Conservation (phyloP, 2,329 filamentous ascomycete genomes). For the Periconia sp. region DNA sequence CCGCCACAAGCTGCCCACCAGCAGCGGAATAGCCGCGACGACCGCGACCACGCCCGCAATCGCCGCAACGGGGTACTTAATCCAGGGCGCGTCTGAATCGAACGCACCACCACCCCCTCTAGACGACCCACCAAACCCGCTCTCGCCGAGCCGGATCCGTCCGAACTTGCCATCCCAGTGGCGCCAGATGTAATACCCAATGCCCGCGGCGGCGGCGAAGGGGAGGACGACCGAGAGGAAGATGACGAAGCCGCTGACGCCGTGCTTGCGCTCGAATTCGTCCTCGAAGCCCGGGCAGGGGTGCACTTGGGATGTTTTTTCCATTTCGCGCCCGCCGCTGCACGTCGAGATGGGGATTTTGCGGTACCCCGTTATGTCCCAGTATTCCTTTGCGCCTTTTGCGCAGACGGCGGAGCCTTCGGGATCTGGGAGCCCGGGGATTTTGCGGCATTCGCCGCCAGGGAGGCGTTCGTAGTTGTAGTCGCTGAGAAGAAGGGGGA, state of each 20-base stretch:
- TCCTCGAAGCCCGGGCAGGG: conserved; percentile 79
- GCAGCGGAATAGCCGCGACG: conserved; percentile 61
- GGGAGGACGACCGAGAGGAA: conserved; percentile 86
- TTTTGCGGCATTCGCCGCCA: conserved; percentile 76
- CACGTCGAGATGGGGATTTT: conserved; percentile 90
- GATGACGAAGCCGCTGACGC: conserved; percentile 70
- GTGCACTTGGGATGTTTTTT: conserved; percentile 63
- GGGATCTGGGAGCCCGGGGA: conserved; percentile 70
- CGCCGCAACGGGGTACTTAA: conserved; percentile 69
- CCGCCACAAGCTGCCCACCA: conserved; percentile 74
- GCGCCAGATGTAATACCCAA: conserved; percentile 82
- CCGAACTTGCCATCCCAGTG: conserved; percentile 91
- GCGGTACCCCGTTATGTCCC: conserved; percentile 83
- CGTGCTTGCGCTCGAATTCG: conserved; percentile 73
- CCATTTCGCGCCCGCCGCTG: conserved; percentile 70
- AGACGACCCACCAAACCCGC: conserved; percentile 6
- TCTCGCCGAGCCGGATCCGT: conserved; percentile 81
- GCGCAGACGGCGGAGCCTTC: conserved; percentile 53
- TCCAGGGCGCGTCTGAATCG: conserved; percentile 72
- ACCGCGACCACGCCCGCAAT: conserved; percentile 59
- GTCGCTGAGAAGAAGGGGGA: conserved; percentile 70
- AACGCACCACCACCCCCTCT: conserved; percentile 23
- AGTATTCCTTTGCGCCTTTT: conserved; percentile 77
- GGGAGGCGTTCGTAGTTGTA: conserved; percentile 86
- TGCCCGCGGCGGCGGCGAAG: conserved; percentile 66